Evolutionary conservation across 2,329 filamentous ascomycete species (phyloP).

Genomic region (Emergomyces orientalis): DNA sequence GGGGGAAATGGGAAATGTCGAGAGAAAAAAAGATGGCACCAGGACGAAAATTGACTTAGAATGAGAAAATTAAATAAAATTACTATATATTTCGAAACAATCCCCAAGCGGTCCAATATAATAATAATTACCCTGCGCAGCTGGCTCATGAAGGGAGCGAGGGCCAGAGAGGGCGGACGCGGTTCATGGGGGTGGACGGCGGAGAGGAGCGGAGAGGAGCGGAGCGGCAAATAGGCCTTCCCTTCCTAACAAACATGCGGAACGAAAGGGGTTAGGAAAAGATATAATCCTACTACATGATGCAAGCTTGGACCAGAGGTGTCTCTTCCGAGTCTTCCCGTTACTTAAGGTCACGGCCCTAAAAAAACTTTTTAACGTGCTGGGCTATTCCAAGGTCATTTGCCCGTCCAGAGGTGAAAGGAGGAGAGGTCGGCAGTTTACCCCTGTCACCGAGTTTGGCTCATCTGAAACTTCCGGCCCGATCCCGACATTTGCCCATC

Average conservation of each 20-base stretch:
- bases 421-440: background rate
- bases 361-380: background rate
- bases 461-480: background rate
- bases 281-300: background rate
- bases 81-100: too few species aligned
- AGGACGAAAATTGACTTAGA: background rate
- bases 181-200: background rate
- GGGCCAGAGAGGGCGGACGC: background rate
- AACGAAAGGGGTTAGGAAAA: background rate
- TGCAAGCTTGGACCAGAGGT: background rate
- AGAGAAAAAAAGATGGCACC: background rate
- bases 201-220: background rate
- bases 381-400: background rate
- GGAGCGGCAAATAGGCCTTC: background rate
- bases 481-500: background rate
- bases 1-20: background rate
- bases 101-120: background rate
- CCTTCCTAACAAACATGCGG: background rate
- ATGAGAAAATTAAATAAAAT: constrained; percentile 1
- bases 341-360: too few species aligned
- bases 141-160: background rate
- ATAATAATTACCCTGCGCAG: background rate
- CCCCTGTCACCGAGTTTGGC: background rate
- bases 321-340: too few species aligned
- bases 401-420: background rate